These are phyloP conservation scores for Globisporangium nunn DNA, from an alignment of 352 stramenopile species.

Conservation along the genomic window DNA sequence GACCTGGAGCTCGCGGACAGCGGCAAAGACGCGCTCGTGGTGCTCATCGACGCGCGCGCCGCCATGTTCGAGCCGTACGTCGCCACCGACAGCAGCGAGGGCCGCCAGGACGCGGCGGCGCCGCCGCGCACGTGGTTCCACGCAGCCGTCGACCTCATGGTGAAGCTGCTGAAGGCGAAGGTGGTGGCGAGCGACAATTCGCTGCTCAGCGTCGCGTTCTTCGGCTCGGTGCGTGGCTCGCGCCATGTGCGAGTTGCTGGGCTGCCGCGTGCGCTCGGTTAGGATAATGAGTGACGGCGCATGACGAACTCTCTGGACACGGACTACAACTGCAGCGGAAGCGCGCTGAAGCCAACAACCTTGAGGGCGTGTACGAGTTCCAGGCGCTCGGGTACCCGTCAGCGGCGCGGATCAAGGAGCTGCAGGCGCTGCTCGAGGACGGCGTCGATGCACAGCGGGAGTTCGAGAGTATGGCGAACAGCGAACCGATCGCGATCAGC, in stretches of 20 bases:
- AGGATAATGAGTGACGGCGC: too few species aligned
- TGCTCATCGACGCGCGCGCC: constrained; percentile 67
- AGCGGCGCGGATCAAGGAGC: constrained; percentile 64
- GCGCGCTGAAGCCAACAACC: constrained; percentile 36
- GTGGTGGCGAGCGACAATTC: constrained; percentile 77
- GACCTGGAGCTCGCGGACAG: constrained; percentile 48
- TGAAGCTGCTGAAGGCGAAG: constrained; percentile 73
- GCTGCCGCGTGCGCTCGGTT: too few species aligned
- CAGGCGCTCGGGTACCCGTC: constrained; percentile 68
- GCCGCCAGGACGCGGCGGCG: constrained; percentile 3
- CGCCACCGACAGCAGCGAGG: background rate
- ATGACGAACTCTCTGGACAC: background rate
- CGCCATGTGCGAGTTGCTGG: background rate
- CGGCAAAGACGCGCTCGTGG: constrained; percentile 71
- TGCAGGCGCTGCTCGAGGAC: constrained; percentile 45
- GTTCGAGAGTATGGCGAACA: constrained; percentile 54
- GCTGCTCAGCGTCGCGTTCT: constrained; percentile 68
- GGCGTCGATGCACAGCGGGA: constrained; percentile 31
- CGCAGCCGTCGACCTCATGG: constrained; percentile 53
- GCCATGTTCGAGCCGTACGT: constrained; percentile 53
- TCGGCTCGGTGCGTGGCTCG: constrained; percentile 46
- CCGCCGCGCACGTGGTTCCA: constrained; percentile 60
- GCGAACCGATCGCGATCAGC: constrained; percentile 59
- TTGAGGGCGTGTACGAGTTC: constrained; percentile 74
- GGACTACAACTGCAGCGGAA: constrained; percentile 35